Base-by-base conservation (phyloP, 495 filamentous ascomycete species). In the Aspergillus leporis region DNA sequence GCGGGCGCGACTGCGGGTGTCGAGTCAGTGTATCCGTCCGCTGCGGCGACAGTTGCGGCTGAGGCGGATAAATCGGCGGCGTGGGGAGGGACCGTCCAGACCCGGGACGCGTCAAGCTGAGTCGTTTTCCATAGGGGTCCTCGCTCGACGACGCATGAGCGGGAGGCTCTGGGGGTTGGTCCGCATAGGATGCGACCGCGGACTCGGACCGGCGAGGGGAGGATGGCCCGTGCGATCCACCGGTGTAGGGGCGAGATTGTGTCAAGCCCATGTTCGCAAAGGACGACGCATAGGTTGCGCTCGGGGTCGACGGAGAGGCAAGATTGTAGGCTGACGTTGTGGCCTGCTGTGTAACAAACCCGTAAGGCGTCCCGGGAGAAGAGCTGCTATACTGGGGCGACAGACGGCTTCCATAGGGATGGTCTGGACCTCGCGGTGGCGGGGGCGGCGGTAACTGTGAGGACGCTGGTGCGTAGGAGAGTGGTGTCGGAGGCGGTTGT, bases 1-100 rank as follows among this genome's bases (percentile, higher is more conserved):
- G 70, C 21, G 87, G 87, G 25, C 86, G 75, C 5, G 78, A 70
- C 52, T 86, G 82, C 7, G 83, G 83, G 63, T 89, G 82, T 58
- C 83, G 77, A 14, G 74, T 80, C 34, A 81, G 60, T 5, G 83
- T 85, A 55, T 83, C 79, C 0, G 75, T 78, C 51, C 85, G 74
- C 19, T 54, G 58, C 74, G 78, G 51, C n/a, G 75, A 74, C 40
- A 76, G 61, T 59, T 70, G 71, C 7, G 74, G 77, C 45, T 73
- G 74, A 23, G 74, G 70, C 48, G 79, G 78, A 46, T 78, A 76
- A 6, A 74, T 72, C 4, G 74, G 71, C 1, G 68, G 72, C 1
- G 61, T 74, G 9, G 70, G 73, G 18, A 78, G 72, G 28, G 76
- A 77, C 10, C 77, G 76, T 16, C 72, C 70, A 53, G 72, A 63